These are phyloP conservation scores for Chamaecyparis obtusa DNA, from an alignment of 75 land plant genomes.

Conservation along the genomic window DNA sequence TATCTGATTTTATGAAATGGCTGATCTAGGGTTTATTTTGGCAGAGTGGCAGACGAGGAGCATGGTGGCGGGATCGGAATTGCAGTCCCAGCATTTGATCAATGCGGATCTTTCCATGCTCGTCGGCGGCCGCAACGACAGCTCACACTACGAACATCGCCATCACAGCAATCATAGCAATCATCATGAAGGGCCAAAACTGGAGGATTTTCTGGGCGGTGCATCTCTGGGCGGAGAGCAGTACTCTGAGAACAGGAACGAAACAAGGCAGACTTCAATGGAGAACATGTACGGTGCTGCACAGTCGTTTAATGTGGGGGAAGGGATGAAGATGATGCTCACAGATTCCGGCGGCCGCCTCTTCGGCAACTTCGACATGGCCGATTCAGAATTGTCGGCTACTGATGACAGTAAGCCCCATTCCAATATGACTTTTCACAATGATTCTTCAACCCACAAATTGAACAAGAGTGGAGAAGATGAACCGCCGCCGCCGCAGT, in stretches of 20 bases:
- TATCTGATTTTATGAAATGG: not conserved
- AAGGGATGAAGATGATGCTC: conserved; percentile 5
- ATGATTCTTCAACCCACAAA: too few species aligned
- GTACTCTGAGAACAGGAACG: conserved; percentile 7
- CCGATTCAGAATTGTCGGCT: conserved; percentile 9
- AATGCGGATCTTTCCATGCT: conserved; percentile 8
- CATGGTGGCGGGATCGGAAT: not conserved
- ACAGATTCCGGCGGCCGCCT: conserved; percentile 17
- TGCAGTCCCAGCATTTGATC: conserved; percentile 9
- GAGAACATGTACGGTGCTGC: conserved; percentile 1
- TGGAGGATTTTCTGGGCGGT: conserved; percentile 58
- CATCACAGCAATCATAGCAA: too few species aligned
- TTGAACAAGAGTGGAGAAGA: too few species aligned
- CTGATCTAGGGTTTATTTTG: not conserved
- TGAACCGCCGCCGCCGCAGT: too few species aligned
- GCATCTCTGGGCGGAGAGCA: conserved; percentile 9
- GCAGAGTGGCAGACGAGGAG: not conserved
- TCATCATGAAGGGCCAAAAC: conserved; percentile 30
- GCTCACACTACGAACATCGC: not conserved
- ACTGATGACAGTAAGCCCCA: conserved; percentile 6
- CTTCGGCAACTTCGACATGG: conserved; percentile 7
- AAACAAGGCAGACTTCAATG: not conserved
- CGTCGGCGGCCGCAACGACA: not conserved
- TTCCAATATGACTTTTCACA: not conserved
- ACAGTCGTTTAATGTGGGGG: conserved; percentile 6